A percentile compares a stretch with the other conserved stretches of the same genome.
These are phyloP conservation scores for Globisporangium acanthophoron DNA, from an alignment of 352 stramenopile genomes.

Conservation along the genomic window DNA sequence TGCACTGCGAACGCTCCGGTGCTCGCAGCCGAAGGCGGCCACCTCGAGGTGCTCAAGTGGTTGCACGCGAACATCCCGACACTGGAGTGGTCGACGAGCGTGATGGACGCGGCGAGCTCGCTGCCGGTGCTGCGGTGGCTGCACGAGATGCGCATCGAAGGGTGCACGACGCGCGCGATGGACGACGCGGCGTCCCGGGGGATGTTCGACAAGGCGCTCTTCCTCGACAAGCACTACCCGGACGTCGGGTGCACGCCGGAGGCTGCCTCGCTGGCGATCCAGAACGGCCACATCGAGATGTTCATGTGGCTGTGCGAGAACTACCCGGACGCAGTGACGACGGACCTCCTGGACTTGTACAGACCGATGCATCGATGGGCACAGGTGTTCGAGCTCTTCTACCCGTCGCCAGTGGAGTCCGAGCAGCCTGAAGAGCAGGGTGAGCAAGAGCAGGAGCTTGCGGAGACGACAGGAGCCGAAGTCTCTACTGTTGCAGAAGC, in stretches of 20 bases:
- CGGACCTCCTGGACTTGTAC: background rate
- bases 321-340: background rate
- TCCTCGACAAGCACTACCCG: background rate
- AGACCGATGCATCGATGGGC: background rate
- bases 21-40: slow-evolving; percentile 2
- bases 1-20: background rate
- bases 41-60: slow-evolving; percentile 8
- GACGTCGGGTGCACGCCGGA: background rate
- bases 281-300: background rate
- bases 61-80: background rate
- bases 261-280: background rate
- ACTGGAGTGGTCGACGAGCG: background rate
- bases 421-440: background rate
- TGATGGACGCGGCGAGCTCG: background rate
- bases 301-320: slow-evolving; percentile 4
- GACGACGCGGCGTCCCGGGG: background rate
- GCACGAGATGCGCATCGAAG: background rate
- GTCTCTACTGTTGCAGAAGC: background rate
- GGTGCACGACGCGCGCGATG: background rate
- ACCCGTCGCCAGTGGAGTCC: background rate
- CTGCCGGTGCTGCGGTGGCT: slow-evolving; percentile 5
- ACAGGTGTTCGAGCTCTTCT: background rate
- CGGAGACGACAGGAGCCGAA: background rate
- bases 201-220: background rate
- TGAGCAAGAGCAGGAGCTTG: background rate